Evolutionary conservation across 495 filamentous ascomycete species (phyloP).

Genomic region (Letharia lupina): DNA sequence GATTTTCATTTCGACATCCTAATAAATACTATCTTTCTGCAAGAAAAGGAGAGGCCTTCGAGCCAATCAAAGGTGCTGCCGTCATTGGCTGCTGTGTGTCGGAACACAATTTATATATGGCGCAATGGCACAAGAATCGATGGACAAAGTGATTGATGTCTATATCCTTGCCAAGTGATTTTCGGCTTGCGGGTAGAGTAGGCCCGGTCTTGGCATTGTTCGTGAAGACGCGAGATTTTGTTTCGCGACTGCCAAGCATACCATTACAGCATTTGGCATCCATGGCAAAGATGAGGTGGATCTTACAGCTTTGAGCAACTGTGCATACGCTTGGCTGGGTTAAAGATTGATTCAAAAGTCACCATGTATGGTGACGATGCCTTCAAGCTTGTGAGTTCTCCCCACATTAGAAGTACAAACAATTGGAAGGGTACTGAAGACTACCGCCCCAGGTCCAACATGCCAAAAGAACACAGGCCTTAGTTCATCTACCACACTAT

Average conservation of each 20-base stretch:
- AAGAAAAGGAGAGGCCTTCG: too few species aligned
- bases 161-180: too few species aligned
- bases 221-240: neutral
- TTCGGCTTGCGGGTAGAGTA: too few species aligned
- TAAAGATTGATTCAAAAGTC: neutral
- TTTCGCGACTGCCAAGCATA: neutral
- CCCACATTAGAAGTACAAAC: neutral
- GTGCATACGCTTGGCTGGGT: neutral
- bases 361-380: conserved; percentile 22
- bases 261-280: neutral
- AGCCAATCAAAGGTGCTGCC: too few species aligned
- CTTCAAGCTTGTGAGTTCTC: conserved; percentile 30
- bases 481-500: conserved; percentile 83
- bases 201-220: neutral
- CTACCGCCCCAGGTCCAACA: conserved; percentile 68
- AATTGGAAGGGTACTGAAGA: conserved; percentile 3
- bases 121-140: too few species aligned
- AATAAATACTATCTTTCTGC: too few species aligned
- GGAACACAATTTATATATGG: too few species aligned
- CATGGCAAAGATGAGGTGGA: neutral
- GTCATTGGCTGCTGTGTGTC: too few species aligned
- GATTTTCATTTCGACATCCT: too few species aligned
- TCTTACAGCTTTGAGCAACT: neutral
- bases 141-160: too few species aligned
- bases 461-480: conserved; percentile 88